Percentiles rank a stretch among this genome's conserved stretches.
Evolutionary conservation across 164 flowering plant genomes (phyloP).

Genomic region (Echeveria elegans): DNA sequence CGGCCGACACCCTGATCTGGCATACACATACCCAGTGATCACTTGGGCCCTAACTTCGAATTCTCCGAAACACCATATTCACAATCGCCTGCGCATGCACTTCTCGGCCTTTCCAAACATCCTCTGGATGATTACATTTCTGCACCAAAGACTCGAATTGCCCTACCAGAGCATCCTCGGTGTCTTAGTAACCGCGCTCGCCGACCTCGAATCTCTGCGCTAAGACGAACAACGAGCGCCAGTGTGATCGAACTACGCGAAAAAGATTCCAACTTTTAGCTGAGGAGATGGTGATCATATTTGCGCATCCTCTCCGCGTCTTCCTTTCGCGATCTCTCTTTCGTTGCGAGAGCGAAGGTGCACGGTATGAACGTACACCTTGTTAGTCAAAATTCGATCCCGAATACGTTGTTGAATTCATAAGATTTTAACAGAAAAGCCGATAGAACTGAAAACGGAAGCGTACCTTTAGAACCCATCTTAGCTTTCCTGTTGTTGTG

Average conservation of each 20-base stretch:
- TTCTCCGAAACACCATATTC: constrained; percentile 30
- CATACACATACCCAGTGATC: constrained; percentile 60
- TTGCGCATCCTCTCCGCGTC: not conserved
- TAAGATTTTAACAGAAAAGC: too few relatives aligned
- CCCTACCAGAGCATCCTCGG: not conserved
- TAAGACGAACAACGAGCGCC: not conserved
- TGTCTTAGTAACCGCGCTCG: not conserved
- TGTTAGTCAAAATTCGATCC: too few relatives aligned
- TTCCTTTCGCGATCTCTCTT: not conserved
- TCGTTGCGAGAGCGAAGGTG: not conserved
- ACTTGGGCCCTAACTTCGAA: constrained; percentile 28
- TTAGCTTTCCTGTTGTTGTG: too few relatives aligned
- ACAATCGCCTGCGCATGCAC: constrained; percentile 54
- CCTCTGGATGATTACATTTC: not conserved
- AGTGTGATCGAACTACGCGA: not conserved
- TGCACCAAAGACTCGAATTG: not conserved
- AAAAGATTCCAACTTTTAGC: not conserved
- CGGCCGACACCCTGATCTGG: constrained; percentile 41
- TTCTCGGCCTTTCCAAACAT: constrained; percentile 24
- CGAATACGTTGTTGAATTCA: too few relatives aligned
- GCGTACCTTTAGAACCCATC: too few relatives aligned
- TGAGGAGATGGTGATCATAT: not conserved
- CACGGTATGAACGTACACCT: not conserved
- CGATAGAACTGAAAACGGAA: too few relatives aligned
- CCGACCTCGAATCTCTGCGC: not conserved